Evolutionary conservation across 2,329 filamentous ascomycete genomes (phyloP), one percentile per base, ranked within the genome.

Genomic region (Aspergillus fructus): DNA sequence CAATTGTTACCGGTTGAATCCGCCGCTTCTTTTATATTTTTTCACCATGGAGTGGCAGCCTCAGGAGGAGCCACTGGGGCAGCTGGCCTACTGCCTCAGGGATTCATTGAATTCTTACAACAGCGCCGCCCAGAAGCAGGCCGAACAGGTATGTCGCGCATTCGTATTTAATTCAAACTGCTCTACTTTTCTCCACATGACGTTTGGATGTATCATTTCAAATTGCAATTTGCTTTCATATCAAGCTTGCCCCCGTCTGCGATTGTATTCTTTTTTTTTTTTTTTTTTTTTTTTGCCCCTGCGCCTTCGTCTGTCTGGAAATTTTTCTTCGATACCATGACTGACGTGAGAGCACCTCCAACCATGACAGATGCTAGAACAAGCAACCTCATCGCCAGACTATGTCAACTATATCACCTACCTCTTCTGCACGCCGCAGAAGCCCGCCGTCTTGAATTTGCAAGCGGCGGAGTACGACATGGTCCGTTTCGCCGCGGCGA

Each of bases 391-490:
- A 52, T 94, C 90, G 11, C 93, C 93, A 49, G 93, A 97, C 74
- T 90, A 97, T 80, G 93, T 96, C 80, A 97, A 97, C 78, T 99
- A 99, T 76, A 87, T 99, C 45, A 90, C 91, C 66, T 97, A 90
- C 76, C 85, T 99, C 61, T 91, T 96, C 76, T 91, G 90, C 59
- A 91, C 85, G 66, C 74, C 85, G 56, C 82, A 86, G 62, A 79
- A 82, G 50, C 74, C 78, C 54, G 85, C 89, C 47, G 76, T 64
- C 9, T 61, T 77, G 80, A 56, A 86, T 81, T 62, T 79, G 90
- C 70, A 83, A 81, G 52, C 64, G 70, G 82, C 62, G 81, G 90
- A 71, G 88, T 91, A 78, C 84, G 69, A 89, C 73, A 79, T 91
- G 50, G 88, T 96, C 60, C 89, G 94, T 62, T 90, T 90, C 59